These are phyloP conservation scores for Candida maltosa DNA, from an alignment of 805 yeast species.

Conservation along the genomic window DNA sequence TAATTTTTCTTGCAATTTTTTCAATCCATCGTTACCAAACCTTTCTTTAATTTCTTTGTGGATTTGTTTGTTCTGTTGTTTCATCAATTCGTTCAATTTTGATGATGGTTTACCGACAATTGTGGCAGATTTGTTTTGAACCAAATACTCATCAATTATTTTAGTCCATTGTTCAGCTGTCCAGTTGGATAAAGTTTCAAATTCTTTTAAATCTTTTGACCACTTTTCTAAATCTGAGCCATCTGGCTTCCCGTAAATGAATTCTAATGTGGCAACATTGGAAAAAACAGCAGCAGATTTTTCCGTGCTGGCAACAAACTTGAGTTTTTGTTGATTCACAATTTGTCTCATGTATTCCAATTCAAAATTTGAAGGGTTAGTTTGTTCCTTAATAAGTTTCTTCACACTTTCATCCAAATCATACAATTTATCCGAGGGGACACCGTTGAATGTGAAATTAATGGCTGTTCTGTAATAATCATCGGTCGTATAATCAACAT, in stretches of 20 bases:
- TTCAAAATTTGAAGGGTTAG: slow-evolving; percentile 52
- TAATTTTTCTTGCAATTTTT: slow-evolving; percentile 47
- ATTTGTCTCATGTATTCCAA: slow-evolving; percentile 63
- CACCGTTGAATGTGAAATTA: slow-evolving; percentile 60
- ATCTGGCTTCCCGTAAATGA: slow-evolving; percentile 68
- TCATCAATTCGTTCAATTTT: slow-evolving; percentile 49
- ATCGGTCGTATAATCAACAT: slow-evolving; percentile 66
- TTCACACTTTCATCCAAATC: slow-evolving; percentile 53
- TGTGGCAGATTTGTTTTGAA: slow-evolving; percentile 61
- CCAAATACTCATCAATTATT: slow-evolving; percentile 49
- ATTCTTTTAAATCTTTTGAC: slow-evolving; percentile 56
- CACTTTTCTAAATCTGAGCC: slow-evolving; percentile 58
- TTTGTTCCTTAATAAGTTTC: slow-evolving; percentile 51
- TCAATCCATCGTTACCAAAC: slow-evolving; percentile 61
- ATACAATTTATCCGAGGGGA: slow-evolving; percentile 63
- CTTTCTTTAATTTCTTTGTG: slow-evolving; percentile 46
- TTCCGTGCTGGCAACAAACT: slow-evolving; percentile 59
- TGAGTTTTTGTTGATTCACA: slow-evolving; percentile 61
- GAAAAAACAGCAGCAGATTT: slow-evolving; percentile 60
- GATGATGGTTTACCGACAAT: slow-evolving; percentile 73
- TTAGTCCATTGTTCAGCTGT: slow-evolving; percentile 62
- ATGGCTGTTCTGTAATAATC: slow-evolving; percentile 66
- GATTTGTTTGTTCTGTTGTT: slow-evolving; percentile 48
- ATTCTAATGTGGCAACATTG: slow-evolving; percentile 69
- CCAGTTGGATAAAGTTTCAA: slow-evolving; percentile 60